Base-by-base conservation (phyloP, 306 rosid genomes). In the Quercus dentata region DNA sequence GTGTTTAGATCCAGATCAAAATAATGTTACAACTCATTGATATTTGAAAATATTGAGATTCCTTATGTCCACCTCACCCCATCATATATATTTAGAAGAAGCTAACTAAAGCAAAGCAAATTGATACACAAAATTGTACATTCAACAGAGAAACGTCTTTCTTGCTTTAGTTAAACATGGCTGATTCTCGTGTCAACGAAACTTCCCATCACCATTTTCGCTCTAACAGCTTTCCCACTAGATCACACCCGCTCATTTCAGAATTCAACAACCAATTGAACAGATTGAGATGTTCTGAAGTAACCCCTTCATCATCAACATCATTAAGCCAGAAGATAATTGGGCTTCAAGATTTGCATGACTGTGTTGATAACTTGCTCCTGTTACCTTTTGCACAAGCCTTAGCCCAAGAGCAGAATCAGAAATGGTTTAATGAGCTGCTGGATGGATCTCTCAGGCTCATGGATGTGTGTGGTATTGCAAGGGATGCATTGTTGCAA, bases 191-290 rank as follows among this genome's bases (percentile, higher is more conserved):
- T 71, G 78, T 72, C 73, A 81, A 78, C 67, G 74, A 77, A 78
- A 75, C 54, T 7, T 82, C 82, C 3, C 77, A 81, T 73, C 74
- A 46, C 83, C 88, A 87, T 62, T 63, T 76, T 68, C 80, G 80
- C 56, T 84, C 88, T 14, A 79, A 87, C 33, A 84, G 90, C 86
- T 74, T 87, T 72, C 90, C 90, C 0, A 61, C 84, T 41, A 76
- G 30, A 57, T 81, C 88, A 49, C 90, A 87, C 81, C 88, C 90
- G 61, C 71, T 84, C 25, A 28, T 84, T 41, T 78, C 58, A 1
- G 86, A 80, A 73, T 84, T 84, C 74, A 73, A 76, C 51, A 74
- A 84, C 0, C 77, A 76, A 73, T 67, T 80, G 27, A 78, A 28
- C 0, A 80, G 79, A 54, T 49, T 84, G 38, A 73, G 46, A n/a